Percentiles rank a stretch among this genome's conserved stretches.
Conservation (phyloP, 345 rosid species). For the Populus tremula region DNA sequence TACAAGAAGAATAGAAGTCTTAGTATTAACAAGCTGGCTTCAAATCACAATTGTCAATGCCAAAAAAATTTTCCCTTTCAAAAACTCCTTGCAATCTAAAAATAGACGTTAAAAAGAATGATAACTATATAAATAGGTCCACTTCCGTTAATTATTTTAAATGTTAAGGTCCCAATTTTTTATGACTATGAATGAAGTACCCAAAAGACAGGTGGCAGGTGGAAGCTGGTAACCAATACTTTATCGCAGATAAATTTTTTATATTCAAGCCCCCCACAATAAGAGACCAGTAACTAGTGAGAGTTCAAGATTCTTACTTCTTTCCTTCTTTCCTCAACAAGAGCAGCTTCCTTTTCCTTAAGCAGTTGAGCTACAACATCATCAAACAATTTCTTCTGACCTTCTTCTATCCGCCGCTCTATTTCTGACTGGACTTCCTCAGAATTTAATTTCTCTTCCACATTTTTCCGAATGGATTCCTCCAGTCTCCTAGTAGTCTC, state of each 20-base stretch:
- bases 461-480: constrained; percentile 72
- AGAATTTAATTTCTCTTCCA: constrained; percentile 60
- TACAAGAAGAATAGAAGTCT: background rate
- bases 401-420: constrained; percentile 56
- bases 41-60: background rate
- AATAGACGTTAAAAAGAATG: background rate
- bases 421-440: constrained; percentile 56
- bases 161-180: background rate
- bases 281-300: background rate
- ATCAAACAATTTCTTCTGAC: constrained; percentile 57
- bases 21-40: background rate
- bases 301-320: constrained; percentile 45
- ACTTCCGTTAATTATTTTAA: no score
- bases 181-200: background rate
- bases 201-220: background rate
- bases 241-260: no score
- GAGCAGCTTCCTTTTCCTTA: constrained; percentile 68
- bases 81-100: background rate
- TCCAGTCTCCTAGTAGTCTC: constrained; percentile 69
- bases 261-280: background rate
- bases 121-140: background rate
- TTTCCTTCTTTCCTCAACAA: constrained; percentile 60
- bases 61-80: background rate
- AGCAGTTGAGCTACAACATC: constrained; percentile 56
- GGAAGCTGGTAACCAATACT: background rate